Conservation (phyloP, 2,329 filamentous ascomycete species). For the Fusarium sp. region DNA sequence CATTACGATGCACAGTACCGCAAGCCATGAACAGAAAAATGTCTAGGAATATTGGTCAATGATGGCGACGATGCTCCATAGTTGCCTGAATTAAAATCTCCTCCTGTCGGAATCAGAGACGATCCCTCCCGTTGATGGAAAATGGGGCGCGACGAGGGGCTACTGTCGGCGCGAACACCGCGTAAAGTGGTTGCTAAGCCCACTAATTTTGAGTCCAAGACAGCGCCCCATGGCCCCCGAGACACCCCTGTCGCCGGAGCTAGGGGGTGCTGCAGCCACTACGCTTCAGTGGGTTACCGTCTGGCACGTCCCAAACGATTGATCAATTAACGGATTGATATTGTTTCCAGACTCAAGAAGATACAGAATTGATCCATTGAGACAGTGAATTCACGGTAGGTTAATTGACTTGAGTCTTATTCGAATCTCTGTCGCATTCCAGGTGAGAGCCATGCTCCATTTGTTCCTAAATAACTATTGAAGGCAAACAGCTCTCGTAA, state of each 20-base stretch:
- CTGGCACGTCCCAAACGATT: conserved; percentile 25
- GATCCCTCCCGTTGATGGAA: conserved; percentile 42
- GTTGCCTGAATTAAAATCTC: conserved; percentile 48
- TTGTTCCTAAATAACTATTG: background rate
- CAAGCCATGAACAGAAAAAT: conserved; percentile 20
- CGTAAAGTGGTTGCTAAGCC: conserved; percentile 46
- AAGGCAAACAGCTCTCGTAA: conserved; percentile 7
- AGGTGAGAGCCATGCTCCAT: background rate
- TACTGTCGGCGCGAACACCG: conserved; percentile 41
- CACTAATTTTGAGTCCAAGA: conserved; percentile 42
- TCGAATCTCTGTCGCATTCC: conserved; percentile 2
- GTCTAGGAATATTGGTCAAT: conserved; percentile 36
- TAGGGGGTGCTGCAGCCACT: conserved; percentile 33
- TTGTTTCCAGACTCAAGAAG: conserved; percentile 16
- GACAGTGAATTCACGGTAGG: background rate
- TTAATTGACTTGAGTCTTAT: background rate
- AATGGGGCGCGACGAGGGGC: conserved; percentile 46
- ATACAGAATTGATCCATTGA: conserved; percentile 28
- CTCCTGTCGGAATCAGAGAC: conserved; percentile 36
- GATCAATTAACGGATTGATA: conserved; percentile 20
- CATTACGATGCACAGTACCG: conserved; percentile 10
- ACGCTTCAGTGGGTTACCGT: conserved; percentile 31
- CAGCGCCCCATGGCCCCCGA: conserved; percentile 15
- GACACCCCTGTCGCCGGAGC: conserved; percentile 34
- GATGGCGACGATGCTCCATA: conserved; percentile 44